A percentile compares a stretch with the other conserved stretches of the same genome.
These are phyloP conservation scores for Sporothrix protearum DNA, from an alignment of 2,329 filamentous ascomycete genomes.

Conservation along the genomic window DNA sequence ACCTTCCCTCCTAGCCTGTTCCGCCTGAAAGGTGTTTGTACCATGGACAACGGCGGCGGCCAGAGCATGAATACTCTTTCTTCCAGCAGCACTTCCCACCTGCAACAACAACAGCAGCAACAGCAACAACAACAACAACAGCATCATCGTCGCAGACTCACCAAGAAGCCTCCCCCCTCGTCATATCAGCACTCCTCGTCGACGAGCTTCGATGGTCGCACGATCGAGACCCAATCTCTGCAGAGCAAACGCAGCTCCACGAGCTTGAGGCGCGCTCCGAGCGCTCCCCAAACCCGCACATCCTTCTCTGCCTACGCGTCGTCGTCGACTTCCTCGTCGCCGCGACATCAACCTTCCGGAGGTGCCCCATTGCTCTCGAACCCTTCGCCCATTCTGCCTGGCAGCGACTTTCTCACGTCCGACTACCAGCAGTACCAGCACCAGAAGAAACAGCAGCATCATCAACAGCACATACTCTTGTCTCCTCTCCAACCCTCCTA, in stretches of 20 bases:
- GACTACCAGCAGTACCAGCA: conserved; percentile 32
- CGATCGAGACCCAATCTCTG: conserved; percentile 54
- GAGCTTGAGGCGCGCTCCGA: conserved; percentile 59
- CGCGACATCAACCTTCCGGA: conserved; percentile 44
- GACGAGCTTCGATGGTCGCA: conserved; percentile 49
- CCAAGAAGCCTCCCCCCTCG: conserved; percentile 57
- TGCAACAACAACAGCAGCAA: conserved; percentile 9
- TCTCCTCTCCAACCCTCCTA: conserved; percentile 19
- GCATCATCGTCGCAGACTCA: conserved; percentile 54
- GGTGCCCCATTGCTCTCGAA: conserved; percentile 33
- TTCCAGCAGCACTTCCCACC: conserved; percentile 44
- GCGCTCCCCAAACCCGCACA: conserved; percentile 52
- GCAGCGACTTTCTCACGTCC: conserved; percentile 44
- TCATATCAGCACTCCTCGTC: conserved; percentile 48
- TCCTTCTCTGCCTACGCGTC: conserved; percentile 49
- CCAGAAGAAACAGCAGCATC: conserved; percentile 3
- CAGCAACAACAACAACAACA: conserved; percentile 16
- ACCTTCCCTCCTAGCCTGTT: conserved; percentile 18
- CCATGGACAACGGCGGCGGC: conserved; percentile 43
- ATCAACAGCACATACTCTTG: conserved; percentile 17
- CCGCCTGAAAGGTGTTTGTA: conserved; percentile 33
- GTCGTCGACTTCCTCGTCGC: conserved; percentile 43
- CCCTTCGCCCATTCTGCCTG: conserved; percentile 46
- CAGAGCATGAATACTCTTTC: conserved; percentile 41
- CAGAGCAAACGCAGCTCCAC: conserved; percentile 62